These are phyloP conservation scores for Blastobotrys attinorum DNA, from an alignment of 805 yeast species.

Conservation along the genomic window DNA sequence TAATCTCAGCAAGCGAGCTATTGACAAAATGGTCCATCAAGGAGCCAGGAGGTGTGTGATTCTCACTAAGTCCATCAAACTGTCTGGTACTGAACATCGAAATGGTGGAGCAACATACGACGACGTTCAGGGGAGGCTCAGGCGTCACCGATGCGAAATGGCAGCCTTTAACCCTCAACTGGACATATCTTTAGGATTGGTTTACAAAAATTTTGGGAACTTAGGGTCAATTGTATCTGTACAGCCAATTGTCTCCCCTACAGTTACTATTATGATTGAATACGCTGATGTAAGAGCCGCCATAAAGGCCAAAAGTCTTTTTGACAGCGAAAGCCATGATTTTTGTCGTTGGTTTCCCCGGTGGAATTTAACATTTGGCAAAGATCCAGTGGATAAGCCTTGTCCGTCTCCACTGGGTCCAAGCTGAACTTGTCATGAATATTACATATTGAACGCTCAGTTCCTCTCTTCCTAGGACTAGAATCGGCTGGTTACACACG, in stretches of 20 bases:
- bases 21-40: constrained; percentile 2
- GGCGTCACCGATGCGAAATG: too few relatives aligned
- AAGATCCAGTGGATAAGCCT: constrained; percentile 9
- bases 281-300: constrained; percentile 18
- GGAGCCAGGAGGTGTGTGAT: constrained; percentile 11
- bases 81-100: neutral
- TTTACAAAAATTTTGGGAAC: constrained; percentile 9
- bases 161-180: constrained; percentile 3
- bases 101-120: neutral
- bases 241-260: constrained; percentile 10
- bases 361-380: constrained; percentile 8
- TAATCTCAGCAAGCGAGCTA: too few relatives aligned
- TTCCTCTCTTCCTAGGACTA: too few relatives aligned
- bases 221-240: constrained; percentile 14
- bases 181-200: constrained; percentile 10
- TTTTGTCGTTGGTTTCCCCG: neutral
- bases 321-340: constrained; percentile 3
- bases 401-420: constrained; percentile 6
- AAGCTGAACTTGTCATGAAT: neutral
- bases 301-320: constrained; percentile 12
- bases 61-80: neutral
- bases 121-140: neutral
- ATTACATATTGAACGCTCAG: too few relatives aligned
- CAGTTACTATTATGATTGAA: constrained; percentile 13
- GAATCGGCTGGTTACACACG: too few relatives aligned